Base-by-base conservation (phyloP, 2,329 filamentous ascomycete species). In the Neonectria ditissima region DNA sequence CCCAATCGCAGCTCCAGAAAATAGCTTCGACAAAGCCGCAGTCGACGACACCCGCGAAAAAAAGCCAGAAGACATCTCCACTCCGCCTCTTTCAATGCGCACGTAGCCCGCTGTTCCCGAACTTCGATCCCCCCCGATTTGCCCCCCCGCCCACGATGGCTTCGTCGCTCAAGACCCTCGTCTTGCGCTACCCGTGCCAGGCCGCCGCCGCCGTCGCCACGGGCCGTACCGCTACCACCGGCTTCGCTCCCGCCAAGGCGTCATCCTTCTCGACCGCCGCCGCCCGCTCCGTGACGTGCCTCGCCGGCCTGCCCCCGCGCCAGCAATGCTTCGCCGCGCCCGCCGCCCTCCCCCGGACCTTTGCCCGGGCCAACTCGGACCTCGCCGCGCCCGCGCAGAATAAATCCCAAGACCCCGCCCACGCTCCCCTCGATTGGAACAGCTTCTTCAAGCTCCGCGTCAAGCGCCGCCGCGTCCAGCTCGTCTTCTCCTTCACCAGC, bases 391-490 rank as follows among this genome's bases (percentile, higher is more conserved):
- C 50, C 14, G 69, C 61, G 43, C 34, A 47, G 32, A 66, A 67
- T 43, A 68, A 58, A 54, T 45, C 53, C 28, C 55, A 53, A n/a
- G 61, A 53, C 18, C 47, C 59, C 58, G 63, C 65, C 76, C 20
- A 58, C 67, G 74, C 58, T 69, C 62, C 56, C 78, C 87, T 94
- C 44, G 88, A 93, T 80, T 98, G 95, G 95, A 91, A 97, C 82
- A 89, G 89, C 55, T 98, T 97, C 84, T 97, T 98, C 84, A 88
- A 89, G 77, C 90, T 98, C 64, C 93, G 95, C 75, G 92, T 93
- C 73, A 91, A 90, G 64, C 92, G 95, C 59, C 91, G 95, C 65
- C 89, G 92, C 73, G 92, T 94, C 82, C 93, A 95, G 77, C 87
- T 97, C 39, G 87, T 86, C 53, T 94, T 93, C 68, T 95, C 92